These are phyloP conservation scores for Neoconidiobolus thromboides DNA, from an alignment of 371 early-diverging fungal genomes.

Conservation along the genomic window DNA sequence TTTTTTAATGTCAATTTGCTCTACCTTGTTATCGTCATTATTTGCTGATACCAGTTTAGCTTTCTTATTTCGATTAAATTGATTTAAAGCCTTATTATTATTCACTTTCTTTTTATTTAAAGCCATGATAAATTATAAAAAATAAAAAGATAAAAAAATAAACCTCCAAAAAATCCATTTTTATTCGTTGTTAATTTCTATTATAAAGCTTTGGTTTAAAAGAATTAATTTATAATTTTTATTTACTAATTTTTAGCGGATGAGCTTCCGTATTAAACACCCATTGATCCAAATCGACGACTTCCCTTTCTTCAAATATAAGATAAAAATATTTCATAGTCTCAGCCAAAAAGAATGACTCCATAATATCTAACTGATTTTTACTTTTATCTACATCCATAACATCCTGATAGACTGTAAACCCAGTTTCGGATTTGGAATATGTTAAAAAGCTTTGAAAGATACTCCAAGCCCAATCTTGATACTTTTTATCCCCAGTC, in stretches of 20 bases:
- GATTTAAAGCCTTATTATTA: too few species aligned
- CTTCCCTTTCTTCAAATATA: constrained; percentile 33
- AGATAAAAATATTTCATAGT: constrained; percentile 89
- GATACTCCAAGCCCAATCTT: constrained; percentile 44
- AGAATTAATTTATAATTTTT: too few species aligned
- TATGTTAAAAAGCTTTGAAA: neutral
- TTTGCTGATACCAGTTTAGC: too few species aligned
- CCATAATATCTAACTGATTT: constrained; percentile 44
- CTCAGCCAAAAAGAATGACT: constrained; percentile 60
- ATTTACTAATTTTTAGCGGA: constrained; percentile 33
- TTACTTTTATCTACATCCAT: constrained; percentile 3
- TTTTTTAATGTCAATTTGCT: too few species aligned
- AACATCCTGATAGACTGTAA: neutral
- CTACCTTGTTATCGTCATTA: too few species aligned
- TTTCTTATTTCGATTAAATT: too few species aligned
- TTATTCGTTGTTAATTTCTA: too few species aligned
- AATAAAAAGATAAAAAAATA: too few species aligned
- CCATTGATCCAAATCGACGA: constrained; percentile 38
- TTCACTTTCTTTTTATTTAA: too few species aligned
- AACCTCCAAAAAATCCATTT: too few species aligned
- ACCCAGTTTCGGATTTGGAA: neutral
- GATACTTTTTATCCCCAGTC: constrained; percentile 50
- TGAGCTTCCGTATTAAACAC: constrained; percentile 82
- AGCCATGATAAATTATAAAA: too few species aligned
- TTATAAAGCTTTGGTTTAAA: too few species aligned